These are phyloP conservation scores for Oemleria cerasiformis DNA, from an alignment of 306 rosid species.

Conservation along the genomic window DNA sequence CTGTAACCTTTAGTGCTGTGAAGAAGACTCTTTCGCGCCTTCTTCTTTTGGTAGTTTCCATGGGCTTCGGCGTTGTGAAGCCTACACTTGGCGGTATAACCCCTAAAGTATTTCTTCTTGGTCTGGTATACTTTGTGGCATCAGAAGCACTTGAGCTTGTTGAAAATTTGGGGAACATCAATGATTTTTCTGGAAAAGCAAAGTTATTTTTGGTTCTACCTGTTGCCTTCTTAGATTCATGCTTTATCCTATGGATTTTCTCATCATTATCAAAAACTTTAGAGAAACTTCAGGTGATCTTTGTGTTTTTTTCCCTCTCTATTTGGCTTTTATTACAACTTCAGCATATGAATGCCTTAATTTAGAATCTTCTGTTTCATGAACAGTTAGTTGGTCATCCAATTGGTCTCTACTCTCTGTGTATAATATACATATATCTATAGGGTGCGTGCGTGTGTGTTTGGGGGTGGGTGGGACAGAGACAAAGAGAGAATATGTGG, in stretches of 20 bases:
- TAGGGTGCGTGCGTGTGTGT: neutral
- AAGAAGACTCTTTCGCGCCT: constrained; percentile 86
- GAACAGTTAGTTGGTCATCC: neutral
- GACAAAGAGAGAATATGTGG: neutral
- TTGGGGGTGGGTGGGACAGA: neutral
- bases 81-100: constrained; percentile 80
- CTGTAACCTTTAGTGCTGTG: constrained; percentile 74
- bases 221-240: constrained; percentile 80
- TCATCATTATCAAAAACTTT: constrained; percentile 80
- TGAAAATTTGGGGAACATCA: constrained; percentile 84
- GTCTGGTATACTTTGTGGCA: constrained; percentile 62
- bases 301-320: neutral
- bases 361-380: neutral
- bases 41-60: constrained; percentile 83
- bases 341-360: neutral
- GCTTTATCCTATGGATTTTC: constrained; percentile 87
- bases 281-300: constrained; percentile 83
- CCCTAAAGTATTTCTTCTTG: constrained; percentile 60
- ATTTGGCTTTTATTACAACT: constrained; percentile 9
- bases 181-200: constrained; percentile 78
- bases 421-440: neutral
- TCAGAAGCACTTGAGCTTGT: constrained; percentile 84
- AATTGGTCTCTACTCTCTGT: neutral
- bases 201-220: constrained; percentile 76
- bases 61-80: constrained; percentile 82